Evolutionary conservation across 1,284 basidiomycete genomes (phyloP).

Genomic region (Earliella scabrosa): DNA sequence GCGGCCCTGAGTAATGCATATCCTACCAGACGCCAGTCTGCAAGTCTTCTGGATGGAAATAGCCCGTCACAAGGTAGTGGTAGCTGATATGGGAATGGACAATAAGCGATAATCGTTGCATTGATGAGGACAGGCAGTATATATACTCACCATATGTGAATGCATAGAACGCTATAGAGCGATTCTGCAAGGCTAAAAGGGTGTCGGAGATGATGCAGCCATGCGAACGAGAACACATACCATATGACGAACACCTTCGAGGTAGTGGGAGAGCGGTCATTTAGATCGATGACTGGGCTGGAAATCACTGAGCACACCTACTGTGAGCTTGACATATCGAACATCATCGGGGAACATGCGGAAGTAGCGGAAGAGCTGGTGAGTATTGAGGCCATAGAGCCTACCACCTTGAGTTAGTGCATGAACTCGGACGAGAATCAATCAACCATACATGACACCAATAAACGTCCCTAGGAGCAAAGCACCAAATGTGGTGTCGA

Average conservation of each 20-base stretch:
- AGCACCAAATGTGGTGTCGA: too few relatives aligned
- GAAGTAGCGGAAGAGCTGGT: background rate
- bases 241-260: background rate
- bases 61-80: conserved; percentile 1
- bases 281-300: background rate
- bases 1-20: too few relatives aligned
- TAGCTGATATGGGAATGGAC: too few relatives aligned
- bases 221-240: background rate
- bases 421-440: too few relatives aligned
- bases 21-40: background rate
- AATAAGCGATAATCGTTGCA: too few relatives aligned
- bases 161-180: conserved; percentile 4
- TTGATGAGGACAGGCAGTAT: too few relatives aligned
- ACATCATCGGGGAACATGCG: background rate
- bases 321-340: background rate
- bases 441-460: too few relatives aligned
- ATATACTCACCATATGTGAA: conserved; percentile 3
- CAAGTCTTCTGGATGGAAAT: background rate
- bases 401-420: too few relatives aligned
- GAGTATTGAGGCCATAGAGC: conserved; percentile 1
- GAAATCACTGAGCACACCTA: background rate
- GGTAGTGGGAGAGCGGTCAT: background rate
- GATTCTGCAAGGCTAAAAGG: background rate
- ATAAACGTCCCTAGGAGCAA: too few relatives aligned
- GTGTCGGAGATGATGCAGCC: too few relatives aligned